Conservation (phyloP, 164 flowering plant species). For the Umbilicus rupestris region DNA sequence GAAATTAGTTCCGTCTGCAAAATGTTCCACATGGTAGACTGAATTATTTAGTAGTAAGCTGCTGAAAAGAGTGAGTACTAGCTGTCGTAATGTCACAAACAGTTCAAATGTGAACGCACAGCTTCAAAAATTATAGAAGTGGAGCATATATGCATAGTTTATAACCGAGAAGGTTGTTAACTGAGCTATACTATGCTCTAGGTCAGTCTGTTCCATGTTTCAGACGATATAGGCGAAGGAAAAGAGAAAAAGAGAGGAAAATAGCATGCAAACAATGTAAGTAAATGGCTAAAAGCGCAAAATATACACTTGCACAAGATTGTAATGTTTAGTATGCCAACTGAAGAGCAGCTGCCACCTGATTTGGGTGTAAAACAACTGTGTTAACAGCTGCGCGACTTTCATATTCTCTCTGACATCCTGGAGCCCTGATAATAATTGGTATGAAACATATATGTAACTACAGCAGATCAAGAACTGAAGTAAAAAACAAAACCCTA, state of each 20-base stretch:
- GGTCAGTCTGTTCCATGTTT: no score
- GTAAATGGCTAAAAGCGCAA: no score
- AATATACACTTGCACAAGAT: no score
- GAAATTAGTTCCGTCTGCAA: conserved; percentile 93
- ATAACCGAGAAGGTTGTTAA: not conserved
- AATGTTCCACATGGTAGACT: conserved; percentile 8
- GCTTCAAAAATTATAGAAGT: no score
- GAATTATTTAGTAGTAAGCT: not conserved
- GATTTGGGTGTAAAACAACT: conserved; percentile 95
- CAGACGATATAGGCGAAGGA: not conserved
- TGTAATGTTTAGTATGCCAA: no score
- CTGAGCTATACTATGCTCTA: not conserved
- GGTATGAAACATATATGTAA: not conserved
- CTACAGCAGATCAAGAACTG: not conserved
- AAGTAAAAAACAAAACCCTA: not conserved
- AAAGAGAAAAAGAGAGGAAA: not conserved
- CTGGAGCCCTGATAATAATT: conserved; percentile 66
- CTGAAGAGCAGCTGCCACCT: conserved; percentile 32
- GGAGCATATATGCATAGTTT: no score
- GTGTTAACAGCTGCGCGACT: conserved; percentile 99
- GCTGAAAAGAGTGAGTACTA: not conserved
- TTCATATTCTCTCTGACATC: conserved; percentile 97
- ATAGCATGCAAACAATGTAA: not conserved
- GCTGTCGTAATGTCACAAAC: not conserved
- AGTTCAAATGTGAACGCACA: not conserved